Percentiles rank a stretch among this genome's conserved stretches.
These are phyloP conservation scores for Albifimbria verrucaria DNA, from an alignment of 2,329 filamentous ascomycete species.

Conservation along the genomic window DNA sequence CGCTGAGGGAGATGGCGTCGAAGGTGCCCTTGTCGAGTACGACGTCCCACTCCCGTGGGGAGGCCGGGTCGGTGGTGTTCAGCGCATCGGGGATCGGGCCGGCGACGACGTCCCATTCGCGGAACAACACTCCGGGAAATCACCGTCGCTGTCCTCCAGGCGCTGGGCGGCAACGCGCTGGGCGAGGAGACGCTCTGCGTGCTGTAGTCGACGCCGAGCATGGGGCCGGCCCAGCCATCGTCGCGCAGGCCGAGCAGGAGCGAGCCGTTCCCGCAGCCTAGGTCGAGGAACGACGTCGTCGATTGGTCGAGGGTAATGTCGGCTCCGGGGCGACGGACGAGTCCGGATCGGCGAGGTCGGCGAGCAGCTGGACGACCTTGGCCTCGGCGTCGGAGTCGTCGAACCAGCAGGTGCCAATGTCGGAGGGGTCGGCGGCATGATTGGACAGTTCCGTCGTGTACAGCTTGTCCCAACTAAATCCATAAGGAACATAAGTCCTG, in stretches of 20 bases:
- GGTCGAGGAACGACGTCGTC: constrained; percentile 68
- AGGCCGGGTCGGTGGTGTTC: constrained; percentile 17
- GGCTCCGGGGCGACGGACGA: constrained; percentile 10
- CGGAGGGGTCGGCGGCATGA: constrained; percentile 66
- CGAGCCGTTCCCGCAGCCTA: constrained; percentile 93
- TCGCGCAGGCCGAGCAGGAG: constrained; percentile 79
- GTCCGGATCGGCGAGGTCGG: constrained; percentile 24
- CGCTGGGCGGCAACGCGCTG: constrained; percentile 50
- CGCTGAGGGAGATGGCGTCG: constrained; percentile 82
- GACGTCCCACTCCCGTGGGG: constrained; percentile 63
- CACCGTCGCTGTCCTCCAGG: constrained; percentile 8
- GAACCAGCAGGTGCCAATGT: constrained; percentile 95
- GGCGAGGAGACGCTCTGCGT: constrained; percentile 71
- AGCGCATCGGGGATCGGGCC: constrained; percentile 33
- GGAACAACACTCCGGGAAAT: constrained; percentile 36
- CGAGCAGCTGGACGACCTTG: constrained; percentile 72
- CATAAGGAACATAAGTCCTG: background rate
- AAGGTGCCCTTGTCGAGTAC: constrained; percentile 98
- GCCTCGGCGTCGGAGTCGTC: constrained; percentile 85
- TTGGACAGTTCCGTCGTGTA: constrained; percentile 71
- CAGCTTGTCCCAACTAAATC: constrained; percentile 64
- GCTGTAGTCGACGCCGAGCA: constrained; percentile 90
- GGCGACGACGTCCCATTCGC: constrained; percentile 62
- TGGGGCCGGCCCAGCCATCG: constrained; percentile 58
- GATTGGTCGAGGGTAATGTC: constrained; percentile 14